These are phyloP conservation scores for Rhodotorula mucilaginosa DNA, from an alignment of 1,284 basidiomycete genomes.

Conservation along the genomic window DNA sequence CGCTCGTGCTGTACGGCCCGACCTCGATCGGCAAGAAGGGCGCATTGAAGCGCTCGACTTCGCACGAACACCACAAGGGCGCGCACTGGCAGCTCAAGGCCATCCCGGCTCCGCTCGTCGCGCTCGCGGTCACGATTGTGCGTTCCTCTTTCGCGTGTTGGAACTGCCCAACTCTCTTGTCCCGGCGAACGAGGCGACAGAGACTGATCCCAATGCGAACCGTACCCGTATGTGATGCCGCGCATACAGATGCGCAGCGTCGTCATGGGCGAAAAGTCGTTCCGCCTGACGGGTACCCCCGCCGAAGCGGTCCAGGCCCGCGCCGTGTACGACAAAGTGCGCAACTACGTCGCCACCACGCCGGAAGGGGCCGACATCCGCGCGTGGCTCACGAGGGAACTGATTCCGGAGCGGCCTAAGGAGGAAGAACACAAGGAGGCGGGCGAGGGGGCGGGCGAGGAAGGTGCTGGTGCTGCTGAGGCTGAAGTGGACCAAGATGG, in stretches of 20 bases:
- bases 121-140: background rate
- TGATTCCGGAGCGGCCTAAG: too few species aligned
- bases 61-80: background rate
- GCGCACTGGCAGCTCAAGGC: background rate
- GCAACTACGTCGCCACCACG: too few species aligned
- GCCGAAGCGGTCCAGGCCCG: background rate
- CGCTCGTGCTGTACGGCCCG: background rate
- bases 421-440: too few species aligned
- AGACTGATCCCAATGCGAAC: background rate
- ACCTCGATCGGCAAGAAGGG: background rate
- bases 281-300: background rate
- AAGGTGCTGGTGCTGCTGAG: too few species aligned
- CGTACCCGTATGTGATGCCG: background rate
- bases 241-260: background rate
- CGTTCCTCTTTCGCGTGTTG: background rate
- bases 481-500: too few species aligned
- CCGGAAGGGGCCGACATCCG: too few species aligned
- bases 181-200: too few species aligned
- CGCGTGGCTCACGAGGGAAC: too few species aligned
- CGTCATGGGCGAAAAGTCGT: constrained; percentile 2
- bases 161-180: background rate
- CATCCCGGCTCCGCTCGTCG: background rate
- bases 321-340: background rate
- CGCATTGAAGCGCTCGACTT: background rate
- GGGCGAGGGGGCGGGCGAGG: too few species aligned